Evolutionary conservation across 2,329 filamentous ascomycete genomes (phyloP).

Genomic region (Diaporthe caulivora): DNA sequence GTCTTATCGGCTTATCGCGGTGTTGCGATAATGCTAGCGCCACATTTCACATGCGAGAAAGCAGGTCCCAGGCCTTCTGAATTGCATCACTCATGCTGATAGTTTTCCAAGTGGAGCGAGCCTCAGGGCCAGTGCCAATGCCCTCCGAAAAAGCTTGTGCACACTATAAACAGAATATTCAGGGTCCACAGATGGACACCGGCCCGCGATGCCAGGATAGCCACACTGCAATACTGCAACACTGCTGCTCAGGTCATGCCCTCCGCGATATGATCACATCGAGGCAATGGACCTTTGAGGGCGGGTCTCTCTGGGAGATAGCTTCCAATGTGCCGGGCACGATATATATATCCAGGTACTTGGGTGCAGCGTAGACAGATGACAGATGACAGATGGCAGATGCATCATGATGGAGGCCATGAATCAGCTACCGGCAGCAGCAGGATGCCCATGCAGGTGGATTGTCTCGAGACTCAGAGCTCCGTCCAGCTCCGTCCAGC

Average conservation of each 20-base stretch:
- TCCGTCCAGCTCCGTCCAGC: background rate
- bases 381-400: too few species aligned
- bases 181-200: constrained; percentile 6
- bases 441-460: background rate
- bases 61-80: background rate
- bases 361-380: too few species aligned
- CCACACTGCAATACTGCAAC: background rate
- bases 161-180: too few species aligned
- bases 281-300: background rate
- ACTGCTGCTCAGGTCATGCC: too few species aligned
- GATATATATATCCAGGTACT: too few species aligned
- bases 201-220: background rate
- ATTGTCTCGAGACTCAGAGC: background rate
- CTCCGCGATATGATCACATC: background rate
- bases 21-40: constrained; percentile 17
- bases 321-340: background rate
- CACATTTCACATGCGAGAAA: constrained; percentile 31
- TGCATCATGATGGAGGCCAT: background rate
- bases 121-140: background rate
- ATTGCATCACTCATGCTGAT: background rate
- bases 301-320: background rate
- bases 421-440: constrained; percentile 27
- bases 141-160: background rate
- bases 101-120: background rate
- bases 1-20: background rate